Percentiles rank a stretch among this genome's conserved stretches.
Conservation (phyloP, 2,329 filamentous ascomycete species). For the Mycocentrospora acerina region DNA sequence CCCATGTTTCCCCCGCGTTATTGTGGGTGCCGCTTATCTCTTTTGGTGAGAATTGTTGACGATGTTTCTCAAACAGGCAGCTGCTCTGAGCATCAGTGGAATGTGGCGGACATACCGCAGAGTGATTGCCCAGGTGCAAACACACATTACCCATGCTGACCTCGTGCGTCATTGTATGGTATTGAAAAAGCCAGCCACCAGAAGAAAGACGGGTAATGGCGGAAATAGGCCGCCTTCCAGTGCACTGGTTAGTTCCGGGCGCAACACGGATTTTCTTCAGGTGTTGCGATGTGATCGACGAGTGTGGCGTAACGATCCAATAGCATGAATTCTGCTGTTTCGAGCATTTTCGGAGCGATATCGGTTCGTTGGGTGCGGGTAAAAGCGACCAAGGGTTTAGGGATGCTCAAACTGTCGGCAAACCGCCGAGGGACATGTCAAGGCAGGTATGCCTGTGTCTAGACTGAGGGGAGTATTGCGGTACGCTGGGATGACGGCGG, state of each 20-base stretch:
- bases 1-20: conserved; percentile 19
- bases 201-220: too few relatives aligned
- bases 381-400: not conserved
- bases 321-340: conserved; percentile 9
- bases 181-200: too few relatives aligned
- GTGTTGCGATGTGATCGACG: conserved; percentile 17
- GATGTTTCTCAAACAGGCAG: too few relatives aligned
- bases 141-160: too few relatives aligned
- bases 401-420: not conserved
- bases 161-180: too few relatives aligned
- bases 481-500: conserved; percentile 11
- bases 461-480: conserved; percentile 6
- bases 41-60: not conserved
- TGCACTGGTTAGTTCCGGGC: too few relatives aligned
- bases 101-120: too few relatives aligned
- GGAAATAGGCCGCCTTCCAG: too few relatives aligned
- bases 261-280: not conserved
- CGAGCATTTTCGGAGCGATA: conserved; percentile 10
- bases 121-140: too few relatives aligned
- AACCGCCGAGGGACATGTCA: conserved; percentile 6
- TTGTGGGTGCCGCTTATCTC: conserved; percentile 9
- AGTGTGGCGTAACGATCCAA: conserved; percentile 21
- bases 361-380: conserved; percentile 2
- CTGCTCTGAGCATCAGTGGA: too few relatives aligned
- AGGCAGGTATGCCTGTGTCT: conserved; percentile 1